These are phyloP conservation scores for Lecanicillium sp. DNA, from an alignment of 2,329 filamentous ascomycete species.

Conservation along the genomic window DNA sequence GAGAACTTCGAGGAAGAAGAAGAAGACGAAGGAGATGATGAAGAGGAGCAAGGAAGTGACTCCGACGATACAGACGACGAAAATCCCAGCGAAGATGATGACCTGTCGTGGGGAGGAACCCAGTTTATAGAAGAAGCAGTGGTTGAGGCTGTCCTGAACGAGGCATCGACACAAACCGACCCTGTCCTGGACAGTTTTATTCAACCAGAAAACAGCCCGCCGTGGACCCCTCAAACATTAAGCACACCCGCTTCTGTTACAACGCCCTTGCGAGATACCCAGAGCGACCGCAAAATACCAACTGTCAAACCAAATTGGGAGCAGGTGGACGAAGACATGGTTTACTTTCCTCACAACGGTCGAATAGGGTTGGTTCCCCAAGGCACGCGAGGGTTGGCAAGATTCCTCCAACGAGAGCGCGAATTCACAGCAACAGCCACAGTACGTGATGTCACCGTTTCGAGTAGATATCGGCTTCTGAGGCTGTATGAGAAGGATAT, in stretches of 20 bases:
- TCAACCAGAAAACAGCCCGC: too few species aligned
- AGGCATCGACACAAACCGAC: conserved; percentile 1
- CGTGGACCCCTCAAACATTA: too few species aligned
- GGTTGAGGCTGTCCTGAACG: neutral
- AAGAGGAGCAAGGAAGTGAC: neutral
- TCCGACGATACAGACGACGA: neutral
- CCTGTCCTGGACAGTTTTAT: too few species aligned
- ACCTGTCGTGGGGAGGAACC: conserved; percentile 2
- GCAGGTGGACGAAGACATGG: conserved; percentile 23
- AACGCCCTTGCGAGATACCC: too few species aligned
- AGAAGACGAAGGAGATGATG: neutral
- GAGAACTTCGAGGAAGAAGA: conserved; percentile 17
- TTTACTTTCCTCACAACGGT: conserved; percentile 31
- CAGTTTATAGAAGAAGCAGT: neutral
- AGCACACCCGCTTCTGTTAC: too few species aligned
- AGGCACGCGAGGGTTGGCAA: conserved; percentile 14
- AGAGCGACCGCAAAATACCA: too few species aligned
- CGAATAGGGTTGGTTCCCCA: conserved; percentile 17
- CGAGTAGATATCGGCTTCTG: conserved; percentile 32
- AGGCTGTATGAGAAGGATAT: conserved; percentile 44
- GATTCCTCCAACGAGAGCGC: conserved; percentile 18
- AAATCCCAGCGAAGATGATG: too few species aligned
- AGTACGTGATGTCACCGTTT: neutral
- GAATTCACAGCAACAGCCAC: neutral
- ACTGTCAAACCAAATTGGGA: neutral